These are phyloP conservation scores for Rubia yunnanensis DNA, from an alignment of 257 asterid genomes.

Conservation along the genomic window DNA sequence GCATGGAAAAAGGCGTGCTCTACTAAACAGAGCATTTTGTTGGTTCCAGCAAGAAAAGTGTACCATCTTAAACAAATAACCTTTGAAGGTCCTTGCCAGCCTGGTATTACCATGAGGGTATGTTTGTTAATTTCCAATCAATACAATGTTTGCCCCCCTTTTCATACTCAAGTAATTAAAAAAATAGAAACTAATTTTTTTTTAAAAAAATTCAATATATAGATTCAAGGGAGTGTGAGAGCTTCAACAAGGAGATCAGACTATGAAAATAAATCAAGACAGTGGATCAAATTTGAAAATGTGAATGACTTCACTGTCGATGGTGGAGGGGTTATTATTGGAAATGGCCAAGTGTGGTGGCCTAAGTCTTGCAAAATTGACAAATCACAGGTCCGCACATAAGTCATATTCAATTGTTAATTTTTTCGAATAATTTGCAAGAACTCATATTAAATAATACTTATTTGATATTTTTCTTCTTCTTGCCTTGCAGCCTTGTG, in stretches of 20 bases:
- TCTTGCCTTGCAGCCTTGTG: constrained; percentile 25
- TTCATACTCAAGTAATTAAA: no score
- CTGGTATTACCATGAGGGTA: constrained; percentile 52
- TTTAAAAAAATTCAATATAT: background rate
- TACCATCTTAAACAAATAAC: constrained; percentile 54
- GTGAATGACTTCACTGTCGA: constrained; percentile 35
- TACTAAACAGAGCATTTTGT: constrained; percentile 22
- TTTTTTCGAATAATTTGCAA: background rate
- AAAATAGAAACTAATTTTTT: no score
- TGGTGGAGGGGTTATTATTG: constrained; percentile 78
- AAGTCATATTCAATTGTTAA: background rate
- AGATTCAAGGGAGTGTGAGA: constrained; percentile 67
- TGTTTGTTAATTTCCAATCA: constrained; percentile 1
- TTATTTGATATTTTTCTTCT: background rate
- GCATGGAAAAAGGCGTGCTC: constrained; percentile 79
- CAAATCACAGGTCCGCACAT: constrained; percentile 36
- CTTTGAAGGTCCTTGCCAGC: constrained; percentile 62
- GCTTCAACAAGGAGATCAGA: constrained; percentile 40
- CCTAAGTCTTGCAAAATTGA: constrained; percentile 63
- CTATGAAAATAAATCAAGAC: constrained; percentile 40
- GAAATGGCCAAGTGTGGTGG: constrained; percentile 92
- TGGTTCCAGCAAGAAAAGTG: constrained; percentile 46
- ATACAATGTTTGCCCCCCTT: background rate
- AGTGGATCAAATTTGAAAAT: constrained; percentile 64
- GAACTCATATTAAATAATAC: background rate